A percentile compares a stretch with the other conserved stretches of the same genome.
phyloP scores from a whole-genome alignment of 495 filamentous ascomycete genomes.

The Aspergillus ostianus region DNA sequence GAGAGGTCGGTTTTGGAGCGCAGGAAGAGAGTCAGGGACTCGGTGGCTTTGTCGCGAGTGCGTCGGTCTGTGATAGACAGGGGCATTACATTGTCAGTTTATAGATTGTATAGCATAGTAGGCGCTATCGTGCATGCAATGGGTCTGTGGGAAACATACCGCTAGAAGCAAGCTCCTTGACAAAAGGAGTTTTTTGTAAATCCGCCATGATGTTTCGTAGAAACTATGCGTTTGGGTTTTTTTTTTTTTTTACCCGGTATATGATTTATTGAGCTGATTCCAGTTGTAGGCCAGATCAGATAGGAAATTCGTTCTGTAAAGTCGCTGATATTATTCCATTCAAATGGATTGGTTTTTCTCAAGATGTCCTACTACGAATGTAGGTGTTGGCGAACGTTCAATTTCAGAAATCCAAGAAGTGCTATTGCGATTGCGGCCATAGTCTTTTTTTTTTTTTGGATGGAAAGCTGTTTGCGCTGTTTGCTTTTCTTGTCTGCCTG shows the following conservation, averaged over 20 bases:
- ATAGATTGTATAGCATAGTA: not conserved
- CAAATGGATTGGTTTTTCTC: not conserved
- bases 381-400: not conserved
- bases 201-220: conserved; percentile 40
- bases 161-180: conserved; percentile 74
- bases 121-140: not conserved
- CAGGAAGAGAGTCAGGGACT: conserved; percentile 77
- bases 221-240: not conserved
- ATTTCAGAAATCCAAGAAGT: not conserved
- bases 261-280: not conserved
- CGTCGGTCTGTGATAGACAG: conserved; percentile 59
- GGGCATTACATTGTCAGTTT: not conserved
- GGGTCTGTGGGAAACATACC: conserved; percentile 45
- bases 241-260: not conserved
- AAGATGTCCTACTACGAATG: not conserved
- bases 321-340: not conserved
- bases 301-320: not conserved
- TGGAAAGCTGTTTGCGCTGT: conserved; percentile 37
- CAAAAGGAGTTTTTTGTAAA: conserved; percentile 62
- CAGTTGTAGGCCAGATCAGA: not conserved
- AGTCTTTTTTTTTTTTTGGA: conserved; percentile 31
- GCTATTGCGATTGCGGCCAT: conserved; percentile 3
- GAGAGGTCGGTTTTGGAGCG: conserved; percentile 62
- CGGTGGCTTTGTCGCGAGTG: conserved; percentile 76
- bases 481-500: conserved; percentile 19